phyloP scores from a whole-genome alignment of 495 filamentous ascomycete species.

The Annulohypoxylon nitens region DNA sequence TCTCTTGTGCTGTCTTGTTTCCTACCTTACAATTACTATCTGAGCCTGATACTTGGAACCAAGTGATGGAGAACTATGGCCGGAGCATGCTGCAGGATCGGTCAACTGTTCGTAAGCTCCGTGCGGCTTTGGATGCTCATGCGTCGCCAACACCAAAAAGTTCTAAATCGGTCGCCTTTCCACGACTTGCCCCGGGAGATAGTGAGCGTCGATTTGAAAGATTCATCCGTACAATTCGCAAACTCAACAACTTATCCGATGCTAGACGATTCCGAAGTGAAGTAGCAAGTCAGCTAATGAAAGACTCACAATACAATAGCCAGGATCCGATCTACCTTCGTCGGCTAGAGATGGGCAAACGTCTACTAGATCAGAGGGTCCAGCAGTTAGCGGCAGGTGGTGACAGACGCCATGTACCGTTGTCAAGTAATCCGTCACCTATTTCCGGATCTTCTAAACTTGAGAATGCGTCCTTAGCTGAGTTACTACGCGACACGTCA shows the following conservation, averaged over 20 bases:
- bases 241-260: slow-evolving; percentile 93
- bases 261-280: slow-evolving; percentile 91
- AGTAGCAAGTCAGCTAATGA: slow-evolving; percentile 90
- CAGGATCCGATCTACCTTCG: slow-evolving; percentile 89
- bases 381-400: slow-evolving; percentile 80
- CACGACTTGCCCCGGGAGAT: slow-evolving; percentile 72
- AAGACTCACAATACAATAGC: slow-evolving; percentile 79
- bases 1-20: slow-evolving; percentile 80
- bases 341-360: slow-evolving; percentile 90
- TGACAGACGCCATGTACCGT: slow-evolving; percentile 58
- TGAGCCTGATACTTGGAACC: slow-evolving; percentile 98
- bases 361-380: slow-evolving; percentile 90
- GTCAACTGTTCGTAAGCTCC: slow-evolving; percentile 92
- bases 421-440: slow-evolving; percentile 46
- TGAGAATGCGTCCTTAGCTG: slow-evolving; percentile 79
- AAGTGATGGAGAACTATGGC: slow-evolving; percentile 90
- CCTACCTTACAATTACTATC: slow-evolving; percentile 78
- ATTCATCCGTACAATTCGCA: slow-evolving; percentile 90
- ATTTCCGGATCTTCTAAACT: slow-evolving; percentile 66
- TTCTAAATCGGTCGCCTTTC: slow-evolving; percentile 72
- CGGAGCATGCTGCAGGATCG: slow-evolving; percentile 91
- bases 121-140: slow-evolving; percentile 95
- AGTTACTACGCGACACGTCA: slow-evolving; percentile 87
- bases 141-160: slow-evolving; percentile 83
- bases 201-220: slow-evolving; percentile 94